Percentiles rank a stretch among this genome's conserved stretches.
These are phyloP conservation scores for Cercospora citrullina DNA, from an alignment of 2,329 filamentous ascomycete species.

Conservation along the genomic window DNA sequence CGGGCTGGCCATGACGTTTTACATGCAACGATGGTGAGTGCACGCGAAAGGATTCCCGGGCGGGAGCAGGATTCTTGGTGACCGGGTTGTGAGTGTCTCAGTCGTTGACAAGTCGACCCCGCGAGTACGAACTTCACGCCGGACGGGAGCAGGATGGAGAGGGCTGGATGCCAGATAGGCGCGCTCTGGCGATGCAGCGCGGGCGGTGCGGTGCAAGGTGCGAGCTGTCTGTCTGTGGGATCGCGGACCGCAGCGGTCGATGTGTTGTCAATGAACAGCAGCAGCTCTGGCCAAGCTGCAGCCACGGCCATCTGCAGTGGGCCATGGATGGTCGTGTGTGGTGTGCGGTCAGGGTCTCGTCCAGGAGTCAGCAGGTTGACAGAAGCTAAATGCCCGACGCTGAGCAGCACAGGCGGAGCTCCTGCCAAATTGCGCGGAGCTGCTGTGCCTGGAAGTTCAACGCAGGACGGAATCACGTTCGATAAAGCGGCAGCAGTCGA, in stretches of 20 bases:
- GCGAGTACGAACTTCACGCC: background rate
- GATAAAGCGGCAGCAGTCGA: background rate
- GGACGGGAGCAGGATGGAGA: background rate
- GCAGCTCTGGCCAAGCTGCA: background rate
- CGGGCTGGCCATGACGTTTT: conserved; percentile 15
- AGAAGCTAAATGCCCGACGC: background rate
- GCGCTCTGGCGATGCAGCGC: background rate
- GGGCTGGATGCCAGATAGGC: background rate
- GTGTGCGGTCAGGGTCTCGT: background rate
- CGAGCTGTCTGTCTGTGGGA: background rate
- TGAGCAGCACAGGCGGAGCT: background rate
- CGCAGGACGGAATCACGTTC: background rate
- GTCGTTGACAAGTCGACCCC: background rate
- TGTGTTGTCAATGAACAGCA: background rate
- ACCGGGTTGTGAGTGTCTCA: background rate
- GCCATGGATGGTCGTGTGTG: background rate
- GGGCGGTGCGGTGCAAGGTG: background rate
- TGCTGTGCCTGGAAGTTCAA: background rate
- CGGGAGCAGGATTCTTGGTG: background rate
- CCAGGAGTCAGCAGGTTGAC: background rate
- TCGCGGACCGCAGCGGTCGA: background rate
- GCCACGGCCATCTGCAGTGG: background rate
- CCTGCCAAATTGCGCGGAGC: background rate
- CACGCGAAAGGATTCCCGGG: conserved; percentile 19
- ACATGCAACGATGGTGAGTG: conserved; percentile 13